A percentile compares a stretch with the other conserved stretches of the same genome.
Conservation (phyloP, 2,329 filamentous ascomycete genomes). For the Colletotrichum sp. region DNA sequence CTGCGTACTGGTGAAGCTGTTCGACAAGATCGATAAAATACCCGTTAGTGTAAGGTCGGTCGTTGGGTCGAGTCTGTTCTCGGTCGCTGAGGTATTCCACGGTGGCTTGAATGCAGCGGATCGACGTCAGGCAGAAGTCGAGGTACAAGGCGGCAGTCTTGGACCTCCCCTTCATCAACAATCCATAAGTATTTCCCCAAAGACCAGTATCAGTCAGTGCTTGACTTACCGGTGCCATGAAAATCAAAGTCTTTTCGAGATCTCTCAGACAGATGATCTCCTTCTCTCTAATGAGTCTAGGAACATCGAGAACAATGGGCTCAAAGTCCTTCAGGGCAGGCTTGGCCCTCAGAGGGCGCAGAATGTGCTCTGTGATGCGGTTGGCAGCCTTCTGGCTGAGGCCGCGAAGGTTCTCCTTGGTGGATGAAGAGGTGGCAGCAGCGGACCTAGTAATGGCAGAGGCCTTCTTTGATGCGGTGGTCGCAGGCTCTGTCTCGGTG, state of each 20-base stretch:
- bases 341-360: slow-evolving; percentile 79
- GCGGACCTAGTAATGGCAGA: slow-evolving; percentile 69
- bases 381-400: slow-evolving; percentile 74
- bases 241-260: slow-evolving; percentile 90
- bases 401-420: slow-evolving; percentile 56
- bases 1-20: slow-evolving; percentile 89
- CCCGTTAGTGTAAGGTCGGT: slow-evolving; percentile 91
- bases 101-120: slow-evolving; percentile 88
- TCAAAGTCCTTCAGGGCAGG: slow-evolving; percentile 80
- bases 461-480: slow-evolving; percentile 45
- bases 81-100: slow-evolving; percentile 85
- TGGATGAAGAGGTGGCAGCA: slow-evolving; percentile 50
- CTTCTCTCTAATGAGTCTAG: slow-evolving; percentile 79
- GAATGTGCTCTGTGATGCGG: slow-evolving; percentile 80
- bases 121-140: slow-evolving; percentile 88
- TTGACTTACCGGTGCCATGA: slow-evolving; percentile 91
- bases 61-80: slow-evolving; percentile 83
- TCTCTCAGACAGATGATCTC: slow-evolving; percentile 91
- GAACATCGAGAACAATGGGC: slow-evolving; percentile 78
- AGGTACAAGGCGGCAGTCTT: slow-evolving; percentile 76
- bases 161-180: slow-evolving; percentile 79
- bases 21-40: slow-evolving; percentile 97
- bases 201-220: slow-evolving; percentile 55
- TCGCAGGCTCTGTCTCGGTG: slow-evolving; percentile 51
- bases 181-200: slow-evolving; percentile 72